A percentile compares a stretch with the other conserved stretches of the same genome.
Evolutionary conservation across 192 early-diverging fungal species (phyloP).

Genomic region (Coemansia sp.): DNA sequence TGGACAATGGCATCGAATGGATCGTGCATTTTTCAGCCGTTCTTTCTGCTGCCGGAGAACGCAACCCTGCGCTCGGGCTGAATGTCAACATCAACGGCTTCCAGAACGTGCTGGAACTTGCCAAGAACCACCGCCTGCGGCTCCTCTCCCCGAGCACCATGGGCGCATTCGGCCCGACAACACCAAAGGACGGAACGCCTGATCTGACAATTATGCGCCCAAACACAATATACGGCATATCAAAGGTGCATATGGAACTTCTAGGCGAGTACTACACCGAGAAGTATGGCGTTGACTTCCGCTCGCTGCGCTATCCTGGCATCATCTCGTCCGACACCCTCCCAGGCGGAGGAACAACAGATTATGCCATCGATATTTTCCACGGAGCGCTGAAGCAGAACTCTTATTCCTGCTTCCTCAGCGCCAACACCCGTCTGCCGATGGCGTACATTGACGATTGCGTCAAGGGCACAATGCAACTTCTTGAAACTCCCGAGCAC

Average conservation of each 20-base stretch:
- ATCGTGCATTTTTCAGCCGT: slow-evolving; percentile 68
- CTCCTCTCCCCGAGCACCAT: slow-evolving; percentile 66
- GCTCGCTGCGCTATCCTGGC: slow-evolving; percentile 65
- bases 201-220: slow-evolving; percentile 68
- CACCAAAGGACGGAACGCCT: slow-evolving; percentile 62
- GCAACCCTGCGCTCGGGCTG: slow-evolving; percentile 59
- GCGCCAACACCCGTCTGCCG: slow-evolving; percentile 57
- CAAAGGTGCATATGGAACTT: slow-evolving; percentile 66
- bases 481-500: slow-evolving; percentile 56
- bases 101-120: slow-evolving; percentile 64
- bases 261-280: slow-evolving; percentile 68
- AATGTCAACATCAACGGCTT: slow-evolving; percentile 68
- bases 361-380: slow-evolving; percentile 71
- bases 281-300: slow-evolving; percentile 66
- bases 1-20: slow-evolving; percentile 67
- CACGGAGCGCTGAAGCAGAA: slow-evolving; percentile 62
- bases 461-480: slow-evolving; percentile 63
- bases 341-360: slow-evolving; percentile 68
- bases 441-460: slow-evolving; percentile 72
- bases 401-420: slow-evolving; percentile 61
- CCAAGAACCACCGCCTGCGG: slow-evolving; percentile 59
- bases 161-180: slow-evolving; percentile 69
- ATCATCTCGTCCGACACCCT: slow-evolving; percentile 67
- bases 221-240: slow-evolving; percentile 70
- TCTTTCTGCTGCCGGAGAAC: slow-evolving; percentile 67